A percentile compares a stretch with the other conserved stretches of the same genome.
These are phyloP conservation scores for Vigna trinervia DNA, from an alignment of 306 rosid species.

Conservation along the genomic window DNA sequence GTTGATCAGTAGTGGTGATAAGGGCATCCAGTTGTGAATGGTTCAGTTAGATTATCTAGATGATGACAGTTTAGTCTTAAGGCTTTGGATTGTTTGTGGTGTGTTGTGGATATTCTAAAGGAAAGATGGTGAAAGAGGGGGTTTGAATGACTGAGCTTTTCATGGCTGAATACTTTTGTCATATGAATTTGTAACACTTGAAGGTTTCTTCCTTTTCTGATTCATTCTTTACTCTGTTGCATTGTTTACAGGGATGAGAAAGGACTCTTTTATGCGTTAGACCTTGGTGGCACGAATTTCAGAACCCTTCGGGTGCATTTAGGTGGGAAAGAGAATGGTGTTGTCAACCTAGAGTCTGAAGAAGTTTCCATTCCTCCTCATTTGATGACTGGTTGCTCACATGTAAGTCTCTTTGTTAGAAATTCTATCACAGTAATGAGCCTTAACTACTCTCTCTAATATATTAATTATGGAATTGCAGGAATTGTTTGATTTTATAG, in stretches of 20 bases:
- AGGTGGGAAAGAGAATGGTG: constrained; percentile 79
- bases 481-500: constrained; percentile 91
- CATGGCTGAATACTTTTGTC: not conserved
- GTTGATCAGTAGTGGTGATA: too few species aligned
- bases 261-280: constrained; percentile 90
- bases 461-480: constrained; percentile 54
- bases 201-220: not conserved
- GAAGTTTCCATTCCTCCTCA: constrained; percentile 97
- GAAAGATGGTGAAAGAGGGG: constrained; percentile 3
- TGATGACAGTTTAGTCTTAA: too few species aligned
- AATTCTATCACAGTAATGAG: constrained; percentile 28
- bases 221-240: constrained; percentile 30
- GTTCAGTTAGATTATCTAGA: too few species aligned
- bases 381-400: constrained; percentile 84
- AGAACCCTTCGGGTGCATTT: constrained; percentile 88
- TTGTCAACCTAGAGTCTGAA: constrained; percentile 57
- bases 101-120: constrained; percentile 17
- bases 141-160: constrained; percentile 3
- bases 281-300: constrained; percentile 98
- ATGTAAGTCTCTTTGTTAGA: constrained; percentile 64
- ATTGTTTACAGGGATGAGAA: constrained; percentile 72
- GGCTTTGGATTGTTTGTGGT: not conserved
- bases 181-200: not conserved
- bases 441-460: constrained; percentile 27
- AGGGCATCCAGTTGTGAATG: too few species aligned